These are phyloP conservation scores for Lentinula lateritia DNA, from an alignment of 768 basidiomycete genomes.

Conservation along the genomic window DNA sequence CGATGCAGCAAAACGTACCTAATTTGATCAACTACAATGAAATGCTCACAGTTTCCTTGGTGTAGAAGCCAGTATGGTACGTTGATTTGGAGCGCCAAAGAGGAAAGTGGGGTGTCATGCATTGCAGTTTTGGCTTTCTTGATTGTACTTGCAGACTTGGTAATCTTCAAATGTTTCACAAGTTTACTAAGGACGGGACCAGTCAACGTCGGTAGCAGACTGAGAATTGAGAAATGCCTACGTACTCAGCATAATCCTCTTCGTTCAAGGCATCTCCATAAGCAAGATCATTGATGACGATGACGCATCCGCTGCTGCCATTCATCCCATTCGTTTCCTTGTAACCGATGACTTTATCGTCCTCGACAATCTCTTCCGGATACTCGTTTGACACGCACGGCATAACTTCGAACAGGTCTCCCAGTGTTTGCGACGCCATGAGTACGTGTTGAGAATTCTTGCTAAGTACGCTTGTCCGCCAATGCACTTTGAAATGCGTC, in stretches of 20 bases:
- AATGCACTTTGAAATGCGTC: conserved; percentile 53
- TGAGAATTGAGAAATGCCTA: conserved; percentile 12
- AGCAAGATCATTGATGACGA: conserved; percentile 56
- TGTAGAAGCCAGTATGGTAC: conserved; percentile 83
- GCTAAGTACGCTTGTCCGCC: conserved; percentile 53
- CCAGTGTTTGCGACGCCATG: conserved; percentile 67
- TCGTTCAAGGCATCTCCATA: conserved; percentile 50
- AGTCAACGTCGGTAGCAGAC: conserved; percentile 4
- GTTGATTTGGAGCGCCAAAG: conserved; percentile 57
- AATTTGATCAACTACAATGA: conserved; percentile 66
- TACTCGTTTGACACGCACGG: conserved; percentile 59
- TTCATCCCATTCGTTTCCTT: conserved; percentile 13
- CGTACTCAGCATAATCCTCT: conserved; percentile 59
- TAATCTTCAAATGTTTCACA: conserved; percentile 30
- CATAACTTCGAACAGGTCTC: conserved; percentile 52
- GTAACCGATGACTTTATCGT: conserved; percentile 27
- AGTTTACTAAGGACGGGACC: conserved; percentile 35
- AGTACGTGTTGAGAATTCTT: conserved; percentile 67
- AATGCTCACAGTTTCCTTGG: conserved; percentile 79
- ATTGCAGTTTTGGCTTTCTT: conserved; percentile 37
- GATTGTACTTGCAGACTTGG: conserved; percentile 20
- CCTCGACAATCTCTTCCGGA: conserved; percentile 32
- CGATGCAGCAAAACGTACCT: conserved; percentile 34
- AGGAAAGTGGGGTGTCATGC: conserved; percentile 42
- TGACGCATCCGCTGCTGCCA: conserved; percentile 33